Conservation (phyloP, 345 rosid species). For the Acer negundo region DNA sequence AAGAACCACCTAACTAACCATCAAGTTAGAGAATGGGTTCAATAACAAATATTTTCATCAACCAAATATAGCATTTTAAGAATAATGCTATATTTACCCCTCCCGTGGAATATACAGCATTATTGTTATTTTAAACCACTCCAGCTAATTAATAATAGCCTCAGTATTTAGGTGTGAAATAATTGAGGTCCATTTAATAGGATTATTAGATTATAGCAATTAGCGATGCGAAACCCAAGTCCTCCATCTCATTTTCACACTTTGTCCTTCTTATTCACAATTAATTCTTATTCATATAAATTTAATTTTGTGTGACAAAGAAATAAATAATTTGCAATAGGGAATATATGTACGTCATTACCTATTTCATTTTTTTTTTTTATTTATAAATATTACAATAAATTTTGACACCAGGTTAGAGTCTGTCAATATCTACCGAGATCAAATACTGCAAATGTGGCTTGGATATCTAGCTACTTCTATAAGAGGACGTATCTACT, state of each 20-base stretch:
- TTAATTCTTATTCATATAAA: background rate
- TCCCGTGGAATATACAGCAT: too few species aligned
- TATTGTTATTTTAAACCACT: background rate
- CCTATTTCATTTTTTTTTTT: background rate
- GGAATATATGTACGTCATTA: background rate
- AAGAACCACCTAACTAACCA: too few species aligned
- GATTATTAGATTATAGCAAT: background rate
- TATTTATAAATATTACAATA: too few species aligned
- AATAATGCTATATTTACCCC: too few species aligned
- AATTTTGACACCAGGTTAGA: too few species aligned
- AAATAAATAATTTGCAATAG: background rate
- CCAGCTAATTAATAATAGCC: background rate
- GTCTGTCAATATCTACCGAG: too few species aligned
- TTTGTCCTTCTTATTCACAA: conserved; percentile 17
- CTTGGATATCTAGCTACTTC: too few species aligned
- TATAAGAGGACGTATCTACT: too few species aligned
- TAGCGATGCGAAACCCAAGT: conserved; percentile 15
- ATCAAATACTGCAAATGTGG: too few species aligned
- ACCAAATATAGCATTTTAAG: too few species aligned
- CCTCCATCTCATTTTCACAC: conserved; percentile 7
- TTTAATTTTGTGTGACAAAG: background rate
- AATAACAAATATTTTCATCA: too few species aligned
- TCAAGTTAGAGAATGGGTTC: too few species aligned
- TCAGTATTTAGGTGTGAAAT: conserved; percentile 13
- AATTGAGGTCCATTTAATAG: background rate